These are phyloP conservation scores for Yarrowia bubula DNA, from an alignment of 805 yeast genomes.

Conservation along the genomic window DNA sequence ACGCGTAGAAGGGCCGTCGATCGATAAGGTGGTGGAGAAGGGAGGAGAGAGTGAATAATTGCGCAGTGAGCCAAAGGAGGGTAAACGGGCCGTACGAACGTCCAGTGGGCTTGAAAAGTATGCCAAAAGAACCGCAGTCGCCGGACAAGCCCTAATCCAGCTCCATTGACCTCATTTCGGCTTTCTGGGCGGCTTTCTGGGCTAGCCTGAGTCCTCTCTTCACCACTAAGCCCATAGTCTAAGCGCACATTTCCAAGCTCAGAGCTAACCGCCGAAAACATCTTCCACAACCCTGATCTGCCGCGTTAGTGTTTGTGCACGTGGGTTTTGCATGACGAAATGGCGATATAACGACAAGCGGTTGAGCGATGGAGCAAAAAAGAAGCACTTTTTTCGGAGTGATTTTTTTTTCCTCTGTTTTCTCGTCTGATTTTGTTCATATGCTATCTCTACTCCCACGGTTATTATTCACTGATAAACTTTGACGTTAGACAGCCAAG, in stretches of 20 bases:
- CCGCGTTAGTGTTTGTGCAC: slow-evolving; percentile 20
- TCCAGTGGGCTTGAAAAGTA: not conserved
- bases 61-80: not conserved
- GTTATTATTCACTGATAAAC: not conserved
- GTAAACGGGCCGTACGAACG: not conserved
- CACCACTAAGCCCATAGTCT: no score
- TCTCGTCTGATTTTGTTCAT: no score
- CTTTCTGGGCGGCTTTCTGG: no score
- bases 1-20: slow-evolving; percentile 21
- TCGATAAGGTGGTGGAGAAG: not conserved
- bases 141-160: not conserved
- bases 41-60: no score
- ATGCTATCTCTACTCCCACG: no score
- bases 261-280: not conserved
- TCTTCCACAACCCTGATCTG: slow-evolving; percentile 15
- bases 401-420: no score
- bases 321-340: slow-evolving; percentile 12
- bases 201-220: no score
- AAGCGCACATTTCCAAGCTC: not conserved
- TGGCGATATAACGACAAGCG: not conserved
- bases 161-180: not conserved
- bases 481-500: no score
- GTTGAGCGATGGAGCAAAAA: no score
- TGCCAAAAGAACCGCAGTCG: no score
- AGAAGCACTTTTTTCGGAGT: no score